A percentile compares a stretch with the other conserved stretches of the same genome.
Evolutionary conservation across 257 asterid genomes (phyloP).

Genomic region (Linderniella brevidens): DNA sequence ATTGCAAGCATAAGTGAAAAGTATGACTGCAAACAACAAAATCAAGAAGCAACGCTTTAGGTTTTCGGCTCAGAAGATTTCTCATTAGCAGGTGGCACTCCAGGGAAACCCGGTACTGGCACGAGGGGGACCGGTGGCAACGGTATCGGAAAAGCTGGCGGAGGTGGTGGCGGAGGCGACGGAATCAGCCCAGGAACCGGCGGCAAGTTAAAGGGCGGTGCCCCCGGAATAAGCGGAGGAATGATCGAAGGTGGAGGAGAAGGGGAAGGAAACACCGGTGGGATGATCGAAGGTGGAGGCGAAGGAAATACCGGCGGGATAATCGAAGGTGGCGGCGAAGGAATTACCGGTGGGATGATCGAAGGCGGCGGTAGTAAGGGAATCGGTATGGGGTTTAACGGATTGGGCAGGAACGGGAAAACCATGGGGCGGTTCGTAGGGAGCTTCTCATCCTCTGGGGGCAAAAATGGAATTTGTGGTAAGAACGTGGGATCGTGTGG

Average conservation of each 20-base stretch:
- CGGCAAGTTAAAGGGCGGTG: constrained; percentile 23
- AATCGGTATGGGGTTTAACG: constrained; percentile 1
- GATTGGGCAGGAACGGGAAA: constrained; percentile 23
- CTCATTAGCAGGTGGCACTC: constrained; percentile 30
- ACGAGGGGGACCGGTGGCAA: constrained; percentile 47
- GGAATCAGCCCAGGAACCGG: constrained; percentile 42
- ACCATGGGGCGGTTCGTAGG: constrained; percentile 7
- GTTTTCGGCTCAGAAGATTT: constrained; percentile 17
- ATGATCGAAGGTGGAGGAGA: constrained; percentile 22
- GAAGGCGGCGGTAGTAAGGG: too few species aligned
- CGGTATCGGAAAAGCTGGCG: constrained; percentile 17
- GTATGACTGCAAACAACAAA: background rate
- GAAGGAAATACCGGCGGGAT: constrained; percentile 35
- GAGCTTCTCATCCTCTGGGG: constrained; percentile 16
- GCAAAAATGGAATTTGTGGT: constrained; percentile 38
- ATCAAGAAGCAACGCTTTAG: constrained; percentile 21
- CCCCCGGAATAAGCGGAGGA: constrained; percentile 35
- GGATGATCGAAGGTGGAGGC: constrained; percentile 12
- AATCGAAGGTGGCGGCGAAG: constrained; percentile 15
- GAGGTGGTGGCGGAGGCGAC: constrained; percentile 15
- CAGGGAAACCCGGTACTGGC: constrained; percentile 46
- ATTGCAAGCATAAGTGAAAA: too few species aligned
- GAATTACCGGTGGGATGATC: too few species aligned
- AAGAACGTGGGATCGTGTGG: constrained; percentile 26
- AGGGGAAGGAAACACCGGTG: too few species aligned